These are phyloP conservation scores for Phytophthora colocasiae DNA, from an alignment of 352 stramenopile genomes.

Conservation along the genomic window DNA sequence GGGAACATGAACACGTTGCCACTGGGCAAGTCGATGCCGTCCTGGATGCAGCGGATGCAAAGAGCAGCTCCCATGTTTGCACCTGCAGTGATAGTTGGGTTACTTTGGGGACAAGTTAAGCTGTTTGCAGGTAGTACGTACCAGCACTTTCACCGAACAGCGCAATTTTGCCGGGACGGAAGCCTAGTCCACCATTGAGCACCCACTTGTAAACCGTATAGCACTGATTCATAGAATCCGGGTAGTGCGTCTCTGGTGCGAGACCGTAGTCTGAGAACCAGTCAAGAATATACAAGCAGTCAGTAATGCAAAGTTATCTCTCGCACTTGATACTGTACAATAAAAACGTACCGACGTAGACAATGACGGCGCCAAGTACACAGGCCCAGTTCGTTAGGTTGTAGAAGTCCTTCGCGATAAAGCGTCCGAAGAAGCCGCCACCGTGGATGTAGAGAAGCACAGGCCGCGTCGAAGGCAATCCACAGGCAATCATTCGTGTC, in stretches of 20 bases:
- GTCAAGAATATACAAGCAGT: conserved; percentile 5
- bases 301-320: conserved; percentile 1
- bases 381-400: conserved; percentile 79
- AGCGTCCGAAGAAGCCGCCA: conserved; percentile 88
- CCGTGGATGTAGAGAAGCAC: conserved; percentile 90
- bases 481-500: conserved; percentile 71
- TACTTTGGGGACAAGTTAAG: too few species aligned
- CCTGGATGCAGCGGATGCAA: conserved; percentile 86
- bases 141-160: conserved; percentile 89
- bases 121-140: conserved; percentile 27
- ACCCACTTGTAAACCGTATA: conserved; percentile 90
- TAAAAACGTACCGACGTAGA: conserved; percentile 79
- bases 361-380: conserved; percentile 78
- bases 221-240: conserved; percentile 78
- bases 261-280: conserved; percentile 74
- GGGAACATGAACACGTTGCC: conserved; percentile 92
- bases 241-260: conserved; percentile 85
- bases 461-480: conserved; percentile 66
- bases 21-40: conserved; percentile 69
- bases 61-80: conserved; percentile 89
- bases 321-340: conserved; percentile 3
- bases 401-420: conserved; percentile 87
- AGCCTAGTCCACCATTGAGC: conserved; percentile 73
- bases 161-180: conserved; percentile 68
- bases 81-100: conserved; percentile 37